A percentile compares a stretch with the other conserved stretches of the same genome.
These are phyloP conservation scores for Monosiga brevicollis DNA, from an alignment of 78 protist genomes.

Conservation along the genomic window DNA sequence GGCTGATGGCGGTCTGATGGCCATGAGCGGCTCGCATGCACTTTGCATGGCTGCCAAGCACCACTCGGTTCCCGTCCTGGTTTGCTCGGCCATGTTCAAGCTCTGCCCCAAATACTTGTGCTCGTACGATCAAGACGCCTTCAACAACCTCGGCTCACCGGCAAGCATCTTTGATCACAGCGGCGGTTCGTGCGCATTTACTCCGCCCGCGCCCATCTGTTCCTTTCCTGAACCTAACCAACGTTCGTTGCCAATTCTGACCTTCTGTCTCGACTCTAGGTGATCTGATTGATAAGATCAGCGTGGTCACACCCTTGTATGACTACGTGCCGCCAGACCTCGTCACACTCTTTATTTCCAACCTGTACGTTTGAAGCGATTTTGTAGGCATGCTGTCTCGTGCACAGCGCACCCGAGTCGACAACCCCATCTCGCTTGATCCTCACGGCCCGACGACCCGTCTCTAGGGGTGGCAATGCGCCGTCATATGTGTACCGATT, in stretches of 20 bases:
- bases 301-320: slow-evolving; percentile 54
- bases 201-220: neutral
- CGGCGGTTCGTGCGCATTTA: neutral
- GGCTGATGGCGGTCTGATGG: slow-evolving; percentile 93
- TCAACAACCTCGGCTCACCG: slow-evolving; percentile 39
- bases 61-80: slow-evolving; percentile 84
- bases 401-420: too few relatives aligned
- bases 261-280: neutral
- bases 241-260: too few relatives aligned
- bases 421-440: too few relatives aligned
- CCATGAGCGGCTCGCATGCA: slow-evolving; percentile 63
- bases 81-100: slow-evolving; percentile 72
- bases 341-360: slow-evolving; percentile 75
- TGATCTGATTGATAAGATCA: neutral
- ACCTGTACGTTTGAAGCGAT: slow-evolving; percentile 22
- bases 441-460: neutral
- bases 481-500: slow-evolving; percentile 80
- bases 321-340: slow-evolving; percentile 90
- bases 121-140: slow-evolving; percentile 69
- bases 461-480: slow-evolving; percentile 51
- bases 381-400: neutral
- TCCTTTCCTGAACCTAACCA: neutral
- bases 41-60: slow-evolving; percentile 84
- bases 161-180: neutral
- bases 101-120: slow-evolving; percentile 64